Percentiles rank a stretch among this genome's conserved stretches.
Conservation (phyloP, 352 stramenopile genomes). For the Globisporangium acanthophoron region DNA sequence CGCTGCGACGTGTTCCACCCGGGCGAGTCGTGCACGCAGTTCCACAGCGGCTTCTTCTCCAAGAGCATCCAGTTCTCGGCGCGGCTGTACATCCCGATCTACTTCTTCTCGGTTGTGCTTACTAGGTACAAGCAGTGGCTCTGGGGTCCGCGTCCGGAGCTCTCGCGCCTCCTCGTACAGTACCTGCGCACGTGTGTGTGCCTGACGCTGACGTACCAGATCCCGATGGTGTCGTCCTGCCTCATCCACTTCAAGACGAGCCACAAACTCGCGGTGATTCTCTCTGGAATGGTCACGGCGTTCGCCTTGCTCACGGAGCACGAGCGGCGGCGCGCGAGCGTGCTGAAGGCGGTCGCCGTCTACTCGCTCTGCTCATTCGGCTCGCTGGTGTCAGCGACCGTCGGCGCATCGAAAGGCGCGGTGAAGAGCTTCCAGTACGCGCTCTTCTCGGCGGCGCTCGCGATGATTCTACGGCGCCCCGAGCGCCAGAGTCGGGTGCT, state of each 20-base stretch:
- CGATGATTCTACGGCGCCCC: constrained; percentile 38
- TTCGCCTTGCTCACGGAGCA: constrained; percentile 47
- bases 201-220: constrained; percentile 57
- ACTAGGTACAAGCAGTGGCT: constrained; percentile 60
- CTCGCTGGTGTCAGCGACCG: constrained; percentile 15
- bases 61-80: constrained; percentile 35
- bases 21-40: constrained; percentile 32
- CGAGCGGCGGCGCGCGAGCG: constrained; percentile 37
- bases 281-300: constrained; percentile 37
- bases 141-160: constrained; percentile 38
- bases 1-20: constrained; percentile 61
- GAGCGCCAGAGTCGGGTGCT: constrained; percentile 37
- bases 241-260: constrained; percentile 23
- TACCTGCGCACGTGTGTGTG: constrained; percentile 55
- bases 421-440: constrained; percentile 29
- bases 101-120: constrained; percentile 40
- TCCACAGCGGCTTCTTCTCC: constrained; percentile 36
- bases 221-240: constrained; percentile 50
- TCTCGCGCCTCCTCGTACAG: constrained; percentile 27
- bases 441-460: constrained; percentile 34
- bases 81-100: constrained; percentile 63
- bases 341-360: constrained; percentile 52
- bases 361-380: constrained; percentile 41
- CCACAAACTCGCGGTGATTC: constrained; percentile 23
- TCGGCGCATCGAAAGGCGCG: constrained; percentile 15